Percentiles rank a stretch among this genome's conserved stretches.
These are phyloP conservation scores for Haberlea rhodopensis DNA, from an alignment of 257 asterid species.

Conservation along the genomic window DNA sequence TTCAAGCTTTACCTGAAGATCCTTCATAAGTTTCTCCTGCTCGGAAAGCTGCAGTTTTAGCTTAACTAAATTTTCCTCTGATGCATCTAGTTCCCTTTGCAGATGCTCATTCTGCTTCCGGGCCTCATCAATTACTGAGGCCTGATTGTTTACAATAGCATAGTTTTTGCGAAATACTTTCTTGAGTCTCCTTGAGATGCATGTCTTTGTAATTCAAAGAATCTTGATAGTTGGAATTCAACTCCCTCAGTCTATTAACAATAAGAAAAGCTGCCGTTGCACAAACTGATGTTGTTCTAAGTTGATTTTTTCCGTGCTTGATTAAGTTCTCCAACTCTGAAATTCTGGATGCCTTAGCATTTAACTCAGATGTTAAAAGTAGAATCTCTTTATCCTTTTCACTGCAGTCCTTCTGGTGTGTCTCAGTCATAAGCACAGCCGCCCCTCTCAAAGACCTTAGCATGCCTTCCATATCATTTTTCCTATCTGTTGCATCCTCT, in stretches of 20 bases:
- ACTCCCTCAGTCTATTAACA: constrained; percentile 68
- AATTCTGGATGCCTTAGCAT: constrained; percentile 39
- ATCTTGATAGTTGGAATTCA: too few relatives aligned
- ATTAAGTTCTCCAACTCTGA: constrained; percentile 50
- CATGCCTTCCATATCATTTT: too few relatives aligned
- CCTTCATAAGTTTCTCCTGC: too few relatives aligned
- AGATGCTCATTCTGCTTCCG: constrained; percentile 48
- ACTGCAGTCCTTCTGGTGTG: constrained; percentile 74
- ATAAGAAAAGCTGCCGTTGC: constrained; percentile 74
- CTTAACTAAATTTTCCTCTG: too few relatives aligned
- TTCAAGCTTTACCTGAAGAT: too few relatives aligned
- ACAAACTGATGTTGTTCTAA: too few relatives aligned
- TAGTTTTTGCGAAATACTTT: constrained; percentile 41
- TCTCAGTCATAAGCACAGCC: constrained; percentile 70
- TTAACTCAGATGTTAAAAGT: too few relatives aligned
- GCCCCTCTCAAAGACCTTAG: too few relatives aligned
- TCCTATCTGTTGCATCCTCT: constrained; percentile 82
- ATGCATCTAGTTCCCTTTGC: constrained; percentile 39
- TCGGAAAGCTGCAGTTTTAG: too few relatives aligned
- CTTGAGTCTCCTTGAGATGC: constrained; percentile 42
- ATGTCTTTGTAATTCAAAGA: too few relatives aligned
- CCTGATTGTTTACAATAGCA: constrained; percentile 40
- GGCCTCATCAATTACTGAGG: constrained; percentile 40
- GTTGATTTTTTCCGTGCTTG: too few relatives aligned
- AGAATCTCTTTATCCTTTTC: constrained; percentile 63